These are phyloP conservation scores for Fusarium sororula DNA, from an alignment of 2,329 filamentous ascomycete genomes.

Conservation along the genomic window DNA sequence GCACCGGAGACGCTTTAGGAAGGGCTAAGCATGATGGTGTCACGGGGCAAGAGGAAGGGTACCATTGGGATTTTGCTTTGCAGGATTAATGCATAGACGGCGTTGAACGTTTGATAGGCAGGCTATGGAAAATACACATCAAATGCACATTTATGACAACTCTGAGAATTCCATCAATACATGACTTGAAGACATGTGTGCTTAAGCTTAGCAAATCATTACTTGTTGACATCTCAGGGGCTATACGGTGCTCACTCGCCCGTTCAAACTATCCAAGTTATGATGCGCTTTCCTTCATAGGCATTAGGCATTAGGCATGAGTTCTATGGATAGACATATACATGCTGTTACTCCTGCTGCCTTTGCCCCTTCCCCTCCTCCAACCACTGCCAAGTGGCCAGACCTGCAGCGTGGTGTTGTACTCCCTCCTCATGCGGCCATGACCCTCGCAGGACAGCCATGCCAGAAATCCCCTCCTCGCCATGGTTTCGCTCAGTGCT, in stretches of 20 bases:
- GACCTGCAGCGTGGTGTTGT: not conserved
- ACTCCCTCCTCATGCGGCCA: not conserved
- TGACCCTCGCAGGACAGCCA: not conserved
- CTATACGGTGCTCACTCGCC: not conserved
- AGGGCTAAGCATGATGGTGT: slow-evolving; percentile 5
- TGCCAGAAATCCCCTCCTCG: not conserved
- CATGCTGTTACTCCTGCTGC: not conserved
- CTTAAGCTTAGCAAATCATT: not conserved
- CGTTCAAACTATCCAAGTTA: not conserved
- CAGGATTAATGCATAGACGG: slow-evolving; percentile 47
- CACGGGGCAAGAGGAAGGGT: slow-evolving; percentile 10
- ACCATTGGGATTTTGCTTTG: slow-evolving; percentile 29
- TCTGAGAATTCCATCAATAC: not conserved
- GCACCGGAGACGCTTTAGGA: slow-evolving; percentile 6
- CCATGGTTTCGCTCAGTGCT: not conserved
- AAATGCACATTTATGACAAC: slow-evolving; percentile 14
- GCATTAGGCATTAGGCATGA: slow-evolving; percentile 11
- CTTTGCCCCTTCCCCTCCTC: not conserved
- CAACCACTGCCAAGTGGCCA: not conserved
- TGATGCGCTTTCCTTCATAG: not conserved
- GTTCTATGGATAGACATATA: slow-evolving; percentile 5
- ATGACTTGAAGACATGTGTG: not conserved
- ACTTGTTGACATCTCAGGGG: not conserved
- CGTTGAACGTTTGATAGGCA: slow-evolving; percentile 46
- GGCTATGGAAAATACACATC: slow-evolving; percentile 40